phyloP scores from a whole-genome alignment of 2,329 filamentous ascomycete genomes.

The Metarhizium guizhouense region DNA sequence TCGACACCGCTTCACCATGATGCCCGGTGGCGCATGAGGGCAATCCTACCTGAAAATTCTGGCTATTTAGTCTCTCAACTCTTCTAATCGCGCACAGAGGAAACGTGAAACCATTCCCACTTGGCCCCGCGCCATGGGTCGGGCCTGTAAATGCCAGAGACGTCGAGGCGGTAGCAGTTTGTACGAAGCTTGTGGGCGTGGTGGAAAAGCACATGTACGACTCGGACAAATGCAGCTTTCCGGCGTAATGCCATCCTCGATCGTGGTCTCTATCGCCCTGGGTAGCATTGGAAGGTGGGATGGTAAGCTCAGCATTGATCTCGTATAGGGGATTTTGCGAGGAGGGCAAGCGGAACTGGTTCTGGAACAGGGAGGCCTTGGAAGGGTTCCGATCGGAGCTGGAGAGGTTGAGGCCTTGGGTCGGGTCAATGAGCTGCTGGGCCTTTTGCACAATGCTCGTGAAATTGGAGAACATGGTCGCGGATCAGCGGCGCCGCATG shows the following conservation, averaged over 20 bases:
- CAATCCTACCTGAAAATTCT: slow-evolving; percentile 60
- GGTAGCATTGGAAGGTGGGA: slow-evolving; percentile 62
- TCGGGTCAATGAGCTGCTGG: slow-evolving; percentile 88
- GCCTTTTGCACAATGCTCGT: slow-evolving; percentile 89
- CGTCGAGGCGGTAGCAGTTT: slow-evolving; percentile 67
- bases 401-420: slow-evolving; percentile 63
- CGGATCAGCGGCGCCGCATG: slow-evolving; percentile 31
- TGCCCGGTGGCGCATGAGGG: neutral
- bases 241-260: slow-evolving; percentile 79
- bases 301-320: slow-evolving; percentile 90
- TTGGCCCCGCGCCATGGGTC: slow-evolving; percentile 84
- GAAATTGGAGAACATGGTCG: slow-evolving; percentile 51
- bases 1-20: neutral
- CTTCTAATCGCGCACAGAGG: slow-evolving; percentile 85
- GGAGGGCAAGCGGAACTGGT: slow-evolving; percentile 90
- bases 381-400: slow-evolving; percentile 74
- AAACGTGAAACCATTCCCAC: slow-evolving; percentile 91
- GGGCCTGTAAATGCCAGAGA: slow-evolving; percentile 85
- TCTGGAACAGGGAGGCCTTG: slow-evolving; percentile 87
- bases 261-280: slow-evolving; percentile 64
- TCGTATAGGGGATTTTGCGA: slow-evolving; percentile 91
- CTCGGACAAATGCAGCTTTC: slow-evolving; percentile 89
- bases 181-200: slow-evolving; percentile 77
- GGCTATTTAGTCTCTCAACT: slow-evolving; percentile 87
- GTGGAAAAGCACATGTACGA: slow-evolving; percentile 95